Base-by-base conservation (phyloP, 139 green algal species). In the Gonium pectorale region DNA sequence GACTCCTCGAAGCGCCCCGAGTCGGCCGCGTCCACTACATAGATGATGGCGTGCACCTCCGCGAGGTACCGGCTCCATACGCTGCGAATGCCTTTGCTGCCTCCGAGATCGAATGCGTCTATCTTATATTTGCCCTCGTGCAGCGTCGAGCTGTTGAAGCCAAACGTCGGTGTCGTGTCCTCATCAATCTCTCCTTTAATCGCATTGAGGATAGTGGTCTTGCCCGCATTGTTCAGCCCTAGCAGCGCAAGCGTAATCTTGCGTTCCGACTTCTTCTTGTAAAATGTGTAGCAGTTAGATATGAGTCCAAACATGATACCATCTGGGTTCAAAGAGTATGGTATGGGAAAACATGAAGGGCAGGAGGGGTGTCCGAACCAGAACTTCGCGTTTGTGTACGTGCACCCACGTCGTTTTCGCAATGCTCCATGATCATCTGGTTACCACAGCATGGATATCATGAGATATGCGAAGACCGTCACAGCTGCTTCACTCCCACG, bases 11-110 rank as follows among this genome's bases (percentile, higher is more conserved):
- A 90, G 29, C 91, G 84, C 5, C 56, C 62, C 0, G 40, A 5
- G 62, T 94, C 90, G 5, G 88, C 86, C 37, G 91, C 90, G 81
- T 94, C 91, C 60, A 93, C 88, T 27, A 94, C 87, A 59, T 89
- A 94, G 3, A 93, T 46, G 29, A 87, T 74, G 15, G 78, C 91
- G 62, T 94, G 88, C 3, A 94, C 91, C 72, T 94, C 90, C 2
- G 90, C 86, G 11, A 90, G 67, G 81, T 94, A 94, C 9, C 77
- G 70, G 21, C 86, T 86, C 91, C 91, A 94, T 4, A 93, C 91
- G n/a, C 85, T 69, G 4, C 91, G 82, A 27, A 94, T 92, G 46
- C 43, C 83, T 44, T 90, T 89, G 3, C 89, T 79, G 13, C 91
- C 91, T 3, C 91, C 91, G 1, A 94, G 71, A 69, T 94, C 91